Evolutionary conservation across 352 stramenopile species (phyloP).

Genomic region (Pythium folliculosum): DNA sequence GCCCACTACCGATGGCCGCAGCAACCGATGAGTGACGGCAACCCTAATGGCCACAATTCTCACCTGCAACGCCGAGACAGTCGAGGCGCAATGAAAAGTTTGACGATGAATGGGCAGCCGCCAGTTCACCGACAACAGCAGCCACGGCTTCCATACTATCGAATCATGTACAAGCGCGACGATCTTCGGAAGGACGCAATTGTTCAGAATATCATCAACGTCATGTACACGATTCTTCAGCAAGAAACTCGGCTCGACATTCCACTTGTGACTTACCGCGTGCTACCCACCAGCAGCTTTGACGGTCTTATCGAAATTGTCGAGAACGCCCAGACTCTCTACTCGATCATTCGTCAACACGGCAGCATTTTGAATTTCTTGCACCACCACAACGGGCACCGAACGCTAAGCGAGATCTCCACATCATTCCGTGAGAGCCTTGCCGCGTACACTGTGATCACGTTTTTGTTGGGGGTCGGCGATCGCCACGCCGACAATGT

Average conservation of each 20-base stretch:
- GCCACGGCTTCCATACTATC: constrained; percentile 53
- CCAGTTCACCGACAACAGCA: constrained; percentile 13
- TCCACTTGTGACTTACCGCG: constrained; percentile 84
- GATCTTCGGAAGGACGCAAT: constrained; percentile 84
- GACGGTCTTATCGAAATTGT: constrained; percentile 88
- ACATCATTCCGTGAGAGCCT: constrained; percentile 90
- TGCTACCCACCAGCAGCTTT: constrained; percentile 82
- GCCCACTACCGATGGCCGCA: constrained; percentile 10
- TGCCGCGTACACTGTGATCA: constrained; percentile 99
- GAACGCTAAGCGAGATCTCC: constrained; percentile 85
- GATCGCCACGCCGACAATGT: constrained; percentile 99
- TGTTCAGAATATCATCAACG: constrained; percentile 89
- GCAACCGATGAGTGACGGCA: constrained; percentile 29
- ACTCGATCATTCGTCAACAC: constrained; percentile 85
- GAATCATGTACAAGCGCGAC: constrained; percentile 88
- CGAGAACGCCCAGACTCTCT: constrained; percentile 83
- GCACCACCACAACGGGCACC: constrained; percentile 84
- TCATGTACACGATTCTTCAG: constrained; percentile 89
- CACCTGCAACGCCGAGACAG: constrained; percentile 18
- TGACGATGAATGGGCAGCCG: not conserved
- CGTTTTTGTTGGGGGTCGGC: constrained; percentile 98
- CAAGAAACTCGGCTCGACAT: constrained; percentile 81
- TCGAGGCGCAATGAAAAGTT: not conserved
- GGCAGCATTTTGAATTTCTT: constrained; percentile 84
- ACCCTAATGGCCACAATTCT: constrained; percentile 29